Evolutionary conservation across 2,329 filamentous ascomycete species (phyloP).

Genomic region (Fusarium veterinarium): DNA sequence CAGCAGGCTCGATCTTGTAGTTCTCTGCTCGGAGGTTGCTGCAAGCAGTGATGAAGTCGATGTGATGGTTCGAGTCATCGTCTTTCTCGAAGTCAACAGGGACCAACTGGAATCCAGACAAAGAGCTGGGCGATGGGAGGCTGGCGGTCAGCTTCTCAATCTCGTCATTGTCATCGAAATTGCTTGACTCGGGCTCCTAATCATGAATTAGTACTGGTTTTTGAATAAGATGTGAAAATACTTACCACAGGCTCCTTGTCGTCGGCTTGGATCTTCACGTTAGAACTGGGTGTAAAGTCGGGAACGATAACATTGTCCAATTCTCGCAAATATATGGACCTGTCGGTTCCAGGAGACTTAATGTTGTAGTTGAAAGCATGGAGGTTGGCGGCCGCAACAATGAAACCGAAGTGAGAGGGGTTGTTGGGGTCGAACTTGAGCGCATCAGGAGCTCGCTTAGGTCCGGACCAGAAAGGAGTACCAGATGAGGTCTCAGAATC

Average conservation of each 20-base stretch:
- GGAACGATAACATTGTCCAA: slow-evolving; percentile 94
- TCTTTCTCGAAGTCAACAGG: slow-evolving; percentile 99
- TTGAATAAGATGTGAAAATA: slow-evolving; percentile 21
- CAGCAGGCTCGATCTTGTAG: slow-evolving; percentile 94
- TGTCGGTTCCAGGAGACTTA: slow-evolving; percentile 78
- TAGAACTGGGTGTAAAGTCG: slow-evolving; percentile 90
- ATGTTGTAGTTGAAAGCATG: slow-evolving; percentile 99
- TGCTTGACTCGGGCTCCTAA: slow-evolving; percentile 82
- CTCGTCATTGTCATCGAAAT: slow-evolving; percentile 79
- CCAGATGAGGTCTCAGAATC: slow-evolving; percentile 89
- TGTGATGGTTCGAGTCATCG: slow-evolving; percentile 97
- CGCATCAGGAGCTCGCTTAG: slow-evolving; percentile 93
- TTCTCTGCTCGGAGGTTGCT: slow-evolving; percentile 97
- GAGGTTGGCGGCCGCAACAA: slow-evolving; percentile 88
- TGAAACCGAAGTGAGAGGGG: slow-evolving; percentile 86
- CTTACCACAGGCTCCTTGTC: slow-evolving; percentile 87
- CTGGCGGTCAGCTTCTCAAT: slow-evolving; percentile 76
- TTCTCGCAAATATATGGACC: slow-evolving; percentile 79
- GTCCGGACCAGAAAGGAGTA: slow-evolving; percentile 96
- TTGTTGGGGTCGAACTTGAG: slow-evolving; percentile 90
- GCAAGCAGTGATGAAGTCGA: slow-evolving; percentile 97
- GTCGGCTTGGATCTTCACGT: slow-evolving; percentile 95
- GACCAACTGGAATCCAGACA: slow-evolving; percentile 88
- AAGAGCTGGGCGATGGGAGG: slow-evolving; percentile 80
- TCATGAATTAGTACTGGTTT: slow-evolving; percentile 9